Conservation (phyloP, 2,329 filamentous ascomycete genomes). For the Aspergillus tanneri region DNA sequence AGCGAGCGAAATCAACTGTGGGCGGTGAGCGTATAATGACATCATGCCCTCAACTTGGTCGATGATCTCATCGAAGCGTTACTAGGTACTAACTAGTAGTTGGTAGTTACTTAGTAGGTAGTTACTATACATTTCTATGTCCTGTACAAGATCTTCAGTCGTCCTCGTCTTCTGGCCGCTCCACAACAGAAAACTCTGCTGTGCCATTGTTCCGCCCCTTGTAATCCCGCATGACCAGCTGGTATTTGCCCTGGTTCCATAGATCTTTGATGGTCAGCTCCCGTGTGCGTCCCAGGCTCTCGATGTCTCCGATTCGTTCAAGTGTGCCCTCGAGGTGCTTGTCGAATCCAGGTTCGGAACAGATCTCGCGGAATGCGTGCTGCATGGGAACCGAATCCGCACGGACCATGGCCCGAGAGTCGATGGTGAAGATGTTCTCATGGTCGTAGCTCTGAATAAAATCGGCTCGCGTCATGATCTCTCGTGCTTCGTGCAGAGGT, state of each 20-base stretch:
- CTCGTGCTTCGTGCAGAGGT: slow-evolving; percentile 75
- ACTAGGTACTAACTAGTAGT: too few relatives aligned
- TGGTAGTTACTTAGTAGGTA: too few relatives aligned
- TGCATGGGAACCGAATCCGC: slow-evolving; percentile 97
- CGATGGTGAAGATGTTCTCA: slow-evolving; percentile 93
- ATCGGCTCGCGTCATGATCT: slow-evolving; percentile 94
- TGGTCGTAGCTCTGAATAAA: slow-evolving; percentile 93
- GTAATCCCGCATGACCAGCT: slow-evolving; percentile 54
- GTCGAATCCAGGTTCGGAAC: slow-evolving; percentile 71
- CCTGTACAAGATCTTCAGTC: slow-evolving; percentile 20
- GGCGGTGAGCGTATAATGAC: slow-evolving; percentile 38
- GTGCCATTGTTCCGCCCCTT: slow-evolving; percentile 50
- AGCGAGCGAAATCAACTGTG: slow-evolving; percentile 16
- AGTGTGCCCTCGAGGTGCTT: slow-evolving; percentile 79
- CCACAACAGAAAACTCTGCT: slow-evolving; percentile 49
- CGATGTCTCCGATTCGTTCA: slow-evolving; percentile 85
- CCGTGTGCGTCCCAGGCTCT: slow-evolving; percentile 87
- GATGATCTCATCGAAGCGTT: neutral
- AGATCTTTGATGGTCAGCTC: slow-evolving; percentile 95
- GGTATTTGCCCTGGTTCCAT: slow-evolving; percentile 78
- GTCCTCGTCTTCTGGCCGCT: slow-evolving; percentile 34
- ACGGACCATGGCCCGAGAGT: slow-evolving; percentile 78
- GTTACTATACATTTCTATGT: slow-evolving; percentile 2
- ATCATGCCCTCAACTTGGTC: slow-evolving; percentile 24
- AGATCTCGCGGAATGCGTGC: slow-evolving; percentile 83